Conservation (phyloP, 306 rosid species). For the Mimosa bimucronata region DNA sequence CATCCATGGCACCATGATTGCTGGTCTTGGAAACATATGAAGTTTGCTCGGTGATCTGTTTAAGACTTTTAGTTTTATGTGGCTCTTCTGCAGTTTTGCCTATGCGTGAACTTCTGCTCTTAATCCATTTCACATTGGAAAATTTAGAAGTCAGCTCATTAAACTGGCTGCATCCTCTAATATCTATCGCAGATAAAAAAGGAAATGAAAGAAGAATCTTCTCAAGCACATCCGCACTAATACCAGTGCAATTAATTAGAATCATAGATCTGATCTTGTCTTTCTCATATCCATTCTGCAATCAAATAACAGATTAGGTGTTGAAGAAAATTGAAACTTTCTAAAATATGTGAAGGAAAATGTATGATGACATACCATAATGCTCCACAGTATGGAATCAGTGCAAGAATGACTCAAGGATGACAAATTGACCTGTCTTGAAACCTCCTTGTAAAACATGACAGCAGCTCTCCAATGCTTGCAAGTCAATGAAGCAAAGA, state of each 20-base stretch:
- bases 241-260: constrained; percentile 75
- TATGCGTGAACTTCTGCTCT: constrained; percentile 59
- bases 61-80: constrained; percentile 74
- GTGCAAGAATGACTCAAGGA: constrained; percentile 79
- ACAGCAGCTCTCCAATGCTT: constrained; percentile 85
- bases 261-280: constrained; percentile 77
- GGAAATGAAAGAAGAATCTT: constrained; percentile 75
- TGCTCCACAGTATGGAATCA: constrained; percentile 62
- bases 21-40: constrained; percentile 60
- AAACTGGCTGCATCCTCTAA: constrained; percentile 90
- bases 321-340: constrained; percentile 32
- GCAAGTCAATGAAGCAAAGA: constrained; percentile 80
- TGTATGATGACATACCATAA: constrained; percentile 66
- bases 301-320: constrained; percentile 44
- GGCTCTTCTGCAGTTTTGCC: constrained; percentile 61
- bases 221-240: constrained; percentile 75
- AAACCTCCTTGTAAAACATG: constrained; percentile 70
- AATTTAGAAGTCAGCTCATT: constrained; percentile 67
- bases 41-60: constrained; percentile 63
- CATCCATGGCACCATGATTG: constrained; percentile 65
- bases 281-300: constrained; percentile 75
- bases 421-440: constrained; percentile 80
- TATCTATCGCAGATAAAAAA: constrained; percentile 70
- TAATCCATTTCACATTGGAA: constrained; percentile 78
- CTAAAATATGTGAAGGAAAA: constrained; percentile 29